phyloP scores from a whole-genome alignment of 768 basidiomycete genomes.

The Megacollybia marginata region DNA sequence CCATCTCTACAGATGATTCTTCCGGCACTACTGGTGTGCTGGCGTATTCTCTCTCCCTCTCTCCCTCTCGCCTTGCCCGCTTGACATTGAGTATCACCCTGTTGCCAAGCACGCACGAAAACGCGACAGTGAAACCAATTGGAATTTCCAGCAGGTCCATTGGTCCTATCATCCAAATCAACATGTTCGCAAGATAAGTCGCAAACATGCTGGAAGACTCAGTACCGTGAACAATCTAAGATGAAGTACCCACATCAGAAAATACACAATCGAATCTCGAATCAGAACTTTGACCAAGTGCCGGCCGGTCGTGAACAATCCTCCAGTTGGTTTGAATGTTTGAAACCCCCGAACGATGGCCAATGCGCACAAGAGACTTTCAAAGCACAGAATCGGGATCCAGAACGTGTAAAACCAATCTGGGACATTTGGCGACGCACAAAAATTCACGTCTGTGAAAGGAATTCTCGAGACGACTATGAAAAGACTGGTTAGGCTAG shows the following conservation, averaged over 20 bases:
- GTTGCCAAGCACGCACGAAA: conserved; percentile 53
- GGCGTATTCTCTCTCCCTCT: not conserved
- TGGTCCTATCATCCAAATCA: conserved; percentile 31
- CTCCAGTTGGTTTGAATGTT: conserved; percentile 27
- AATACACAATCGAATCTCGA: conserved; percentile 50
- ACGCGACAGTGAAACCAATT: conserved; percentile 49
- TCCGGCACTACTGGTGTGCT: not conserved
- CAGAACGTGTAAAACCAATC: conserved; percentile 47
- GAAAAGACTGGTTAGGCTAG: not conserved
- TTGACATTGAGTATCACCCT: conserved; percentile 51
- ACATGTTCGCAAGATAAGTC: conserved; percentile 44
- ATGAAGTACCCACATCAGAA: conserved; percentile 37
- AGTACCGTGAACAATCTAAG: not conserved
- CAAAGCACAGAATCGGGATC: conserved; percentile 52
- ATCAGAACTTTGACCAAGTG: conserved; percentile 43
- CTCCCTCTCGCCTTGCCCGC: conserved; percentile 24
- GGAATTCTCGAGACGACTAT: not conserved
- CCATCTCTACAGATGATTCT: conserved; percentile 22
- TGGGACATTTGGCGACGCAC: conserved; percentile 31
- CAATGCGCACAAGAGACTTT: conserved; percentile 42
- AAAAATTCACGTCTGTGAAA: conserved; percentile 28
- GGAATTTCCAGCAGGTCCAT: conserved; percentile 40
- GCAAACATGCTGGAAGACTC: conserved; percentile 37
- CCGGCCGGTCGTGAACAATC: conserved; percentile 33
- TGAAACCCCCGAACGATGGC: conserved; percentile 45